Percentiles rank a stretch among this genome's conserved stretches.
phyloP scores from a whole-genome alignment of 768 basidiomycete genomes.

The Tricholoma terreum region DNA sequence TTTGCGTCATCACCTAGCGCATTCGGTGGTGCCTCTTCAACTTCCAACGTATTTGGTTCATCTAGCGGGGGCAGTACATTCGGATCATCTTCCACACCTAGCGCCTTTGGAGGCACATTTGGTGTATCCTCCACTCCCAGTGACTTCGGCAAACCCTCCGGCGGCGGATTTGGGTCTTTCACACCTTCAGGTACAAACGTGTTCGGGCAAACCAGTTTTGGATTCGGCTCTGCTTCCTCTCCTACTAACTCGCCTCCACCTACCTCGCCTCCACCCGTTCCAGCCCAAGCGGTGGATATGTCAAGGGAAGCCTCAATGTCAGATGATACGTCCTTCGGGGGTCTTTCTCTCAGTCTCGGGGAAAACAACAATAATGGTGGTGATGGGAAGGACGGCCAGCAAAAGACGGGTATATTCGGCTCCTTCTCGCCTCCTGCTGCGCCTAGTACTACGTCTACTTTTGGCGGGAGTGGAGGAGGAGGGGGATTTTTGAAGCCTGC shows the following conservation, averaged over 20 bases:
- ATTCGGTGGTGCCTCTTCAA: slow-evolving; percentile 14
- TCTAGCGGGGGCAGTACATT: slow-evolving; percentile 11
- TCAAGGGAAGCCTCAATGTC: slow-evolving; percentile 49
- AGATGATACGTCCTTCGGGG: slow-evolving; percentile 37
- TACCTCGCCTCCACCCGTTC: slow-evolving; percentile 1
- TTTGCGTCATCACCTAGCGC: slow-evolving; percentile 4
- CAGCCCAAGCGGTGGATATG: slow-evolving; percentile 28
- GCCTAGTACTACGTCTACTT: slow-evolving; percentile 21
- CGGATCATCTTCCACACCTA: slow-evolving; percentile 7
- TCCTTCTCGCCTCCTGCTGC: slow-evolving; percentile 26
- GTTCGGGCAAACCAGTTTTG: slow-evolving; percentile 30
- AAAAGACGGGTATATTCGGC: slow-evolving; percentile 34
- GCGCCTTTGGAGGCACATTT: slow-evolving; percentile 9
- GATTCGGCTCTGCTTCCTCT: slow-evolving; percentile 12
- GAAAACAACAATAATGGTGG: slow-evolving; percentile 21
- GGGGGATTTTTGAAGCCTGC: slow-evolving; percentile 36
- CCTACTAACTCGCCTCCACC: slow-evolving; percentile 13
- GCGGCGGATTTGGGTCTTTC: slow-evolving; percentile 17
- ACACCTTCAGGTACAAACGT: slow-evolving; percentile 11
- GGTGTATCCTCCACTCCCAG: slow-evolving; percentile 3
- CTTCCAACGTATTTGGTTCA: slow-evolving; percentile 19
- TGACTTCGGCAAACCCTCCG: slow-evolving; percentile 15
- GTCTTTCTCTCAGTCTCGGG: slow-evolving; percentile 33
- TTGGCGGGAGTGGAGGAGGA: slow-evolving; percentile 18
- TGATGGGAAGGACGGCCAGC: slow-evolving; percentile 16